Evolutionary conservation across 2,329 filamentous ascomycete genomes (phyloP).

Genomic region (Lasiodiplodia hormozganensis): DNA sequence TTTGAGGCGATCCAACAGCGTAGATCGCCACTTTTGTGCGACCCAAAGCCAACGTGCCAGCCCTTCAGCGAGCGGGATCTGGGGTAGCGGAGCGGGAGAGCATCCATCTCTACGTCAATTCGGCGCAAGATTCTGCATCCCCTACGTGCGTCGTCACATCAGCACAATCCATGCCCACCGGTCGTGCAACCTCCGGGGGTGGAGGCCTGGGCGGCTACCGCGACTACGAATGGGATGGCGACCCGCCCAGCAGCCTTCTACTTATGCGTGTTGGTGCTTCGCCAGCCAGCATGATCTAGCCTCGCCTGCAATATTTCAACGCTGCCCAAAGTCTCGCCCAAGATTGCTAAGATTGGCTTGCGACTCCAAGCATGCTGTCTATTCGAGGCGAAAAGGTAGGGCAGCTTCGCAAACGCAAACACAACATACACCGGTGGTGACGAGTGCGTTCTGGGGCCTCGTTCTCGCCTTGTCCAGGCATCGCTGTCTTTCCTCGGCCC

Average conservation of each 20-base stretch:
- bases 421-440: neutral
- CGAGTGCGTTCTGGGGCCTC: slow-evolving; percentile 6
- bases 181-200: slow-evolving; percentile 3
- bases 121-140: slow-evolving; percentile 6
- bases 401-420: neutral
- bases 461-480: slow-evolving; percentile 7
- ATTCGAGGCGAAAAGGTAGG: slow-evolving; percentile 6
- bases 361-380: neutral
- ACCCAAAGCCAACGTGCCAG: neutral
- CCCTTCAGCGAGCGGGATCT: slow-evolving; percentile 2
- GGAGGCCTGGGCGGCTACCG: slow-evolving; percentile 1
- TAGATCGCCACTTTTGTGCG: slow-evolving; percentile 12
- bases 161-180: neutral
- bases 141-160: slow-evolving; percentile 3
- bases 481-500: slow-evolving; percentile 8
- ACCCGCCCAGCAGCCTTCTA: neutral
- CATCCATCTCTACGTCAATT: slow-evolving; percentile 3
- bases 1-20: slow-evolving; percentile 9
- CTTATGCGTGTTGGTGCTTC: slow-evolving; percentile 5
- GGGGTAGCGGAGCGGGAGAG: slow-evolving; percentile 7
- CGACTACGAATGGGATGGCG: slow-evolving; percentile 13
- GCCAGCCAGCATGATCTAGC: slow-evolving; percentile 3
- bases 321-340: neutral
- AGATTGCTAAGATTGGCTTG: slow-evolving; percentile 6
- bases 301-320: neutral